Evolutionary conservation across 2,329 filamentous ascomycete species (phyloP).

Genomic region (Pseudogymnoascus sp.): DNA sequence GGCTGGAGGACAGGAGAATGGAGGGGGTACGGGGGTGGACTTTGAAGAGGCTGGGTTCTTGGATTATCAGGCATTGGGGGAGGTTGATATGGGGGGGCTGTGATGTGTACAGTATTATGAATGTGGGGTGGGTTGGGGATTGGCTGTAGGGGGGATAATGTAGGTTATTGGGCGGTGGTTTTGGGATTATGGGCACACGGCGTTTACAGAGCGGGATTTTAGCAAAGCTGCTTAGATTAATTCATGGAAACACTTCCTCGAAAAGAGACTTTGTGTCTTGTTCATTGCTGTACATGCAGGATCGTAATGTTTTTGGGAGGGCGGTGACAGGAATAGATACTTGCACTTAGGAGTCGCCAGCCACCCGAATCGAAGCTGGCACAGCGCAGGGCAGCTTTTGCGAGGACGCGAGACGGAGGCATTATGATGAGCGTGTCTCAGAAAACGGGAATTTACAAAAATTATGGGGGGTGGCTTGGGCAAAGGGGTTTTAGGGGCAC

Average conservation of each 20-base stretch:
- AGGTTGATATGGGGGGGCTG: conserved; percentile 27
- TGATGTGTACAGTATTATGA: neutral
- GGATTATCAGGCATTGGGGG: conserved; percentile 31
- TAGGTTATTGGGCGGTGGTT: neutral
- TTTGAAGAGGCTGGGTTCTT: conserved; percentile 65
- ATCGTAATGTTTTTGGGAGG: neutral
- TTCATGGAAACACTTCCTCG: neutral
- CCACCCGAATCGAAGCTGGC: too few relatives aligned
- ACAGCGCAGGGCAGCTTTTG: too few relatives aligned
- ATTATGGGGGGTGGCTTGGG: too few relatives aligned
- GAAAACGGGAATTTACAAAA: too few relatives aligned
- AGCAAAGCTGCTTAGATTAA: neutral
- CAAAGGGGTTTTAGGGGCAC: too few relatives aligned
- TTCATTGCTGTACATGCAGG: neutral
- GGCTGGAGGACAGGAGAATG: conserved; percentile 40
- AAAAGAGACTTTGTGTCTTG: neutral
- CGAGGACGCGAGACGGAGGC: too few relatives aligned
- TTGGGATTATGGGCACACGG: neutral
- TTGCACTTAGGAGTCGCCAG: too few relatives aligned
- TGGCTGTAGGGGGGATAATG: neutral
- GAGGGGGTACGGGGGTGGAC: conserved; percentile 34
- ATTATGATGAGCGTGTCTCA: too few relatives aligned
- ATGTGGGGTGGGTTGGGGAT: neutral
- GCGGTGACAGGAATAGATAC: too few relatives aligned
- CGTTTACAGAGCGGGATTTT: neutral